Conservation (phyloP, 2,329 filamentous ascomycete species). For the Elsinoe ampelina region DNA sequence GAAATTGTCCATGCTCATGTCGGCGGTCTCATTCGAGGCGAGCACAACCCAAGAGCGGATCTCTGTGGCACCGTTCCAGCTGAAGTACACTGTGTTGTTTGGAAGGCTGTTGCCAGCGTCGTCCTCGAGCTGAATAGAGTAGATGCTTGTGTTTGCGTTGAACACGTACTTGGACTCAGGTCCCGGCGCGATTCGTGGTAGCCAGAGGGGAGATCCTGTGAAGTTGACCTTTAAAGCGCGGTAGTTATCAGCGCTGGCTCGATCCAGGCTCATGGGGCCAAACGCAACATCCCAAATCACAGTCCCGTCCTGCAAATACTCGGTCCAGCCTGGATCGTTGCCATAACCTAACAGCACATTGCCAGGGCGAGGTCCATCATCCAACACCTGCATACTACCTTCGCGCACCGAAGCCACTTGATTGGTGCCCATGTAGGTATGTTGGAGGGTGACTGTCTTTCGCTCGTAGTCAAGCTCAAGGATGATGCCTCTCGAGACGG, state of each 20-base stretch:
- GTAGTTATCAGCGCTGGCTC: slow-evolving; percentile 11
- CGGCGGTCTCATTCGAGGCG: background rate
- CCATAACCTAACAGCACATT: slow-evolving; percentile 50
- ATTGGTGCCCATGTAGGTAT: background rate
- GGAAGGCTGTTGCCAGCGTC: background rate
- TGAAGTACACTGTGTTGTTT: slow-evolving; percentile 37
- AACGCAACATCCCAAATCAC: slow-evolving; percentile 47
- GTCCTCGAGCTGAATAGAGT: background rate
- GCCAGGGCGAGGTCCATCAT: slow-evolving; percentile 28
- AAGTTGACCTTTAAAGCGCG: slow-evolving; percentile 10
- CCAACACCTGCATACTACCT: slow-evolving; percentile 44
- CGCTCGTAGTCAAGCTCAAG: slow-evolving; percentile 19
- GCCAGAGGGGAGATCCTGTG: background rate
- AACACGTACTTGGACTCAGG: background rate
- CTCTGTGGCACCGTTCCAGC: slow-evolving; percentile 43
- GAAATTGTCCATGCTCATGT: slow-evolving; percentile 1
- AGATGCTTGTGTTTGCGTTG: background rate
- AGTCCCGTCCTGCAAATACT: slow-evolving; percentile 36
- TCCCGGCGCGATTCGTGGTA: slow-evolving; percentile 8
- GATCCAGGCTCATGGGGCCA: slow-evolving; percentile 16
- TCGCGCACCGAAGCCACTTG: slow-evolving; percentile 19
- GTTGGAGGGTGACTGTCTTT: slow-evolving; percentile 19
- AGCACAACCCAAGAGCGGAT: slow-evolving; percentile 20
- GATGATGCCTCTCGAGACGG: slow-evolving; percentile 14
- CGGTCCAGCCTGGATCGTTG: slow-evolving; percentile 29